phyloP scores from a whole-genome alignment of 805 yeast genomes.

The Cyberlindnera maritima region DNA sequence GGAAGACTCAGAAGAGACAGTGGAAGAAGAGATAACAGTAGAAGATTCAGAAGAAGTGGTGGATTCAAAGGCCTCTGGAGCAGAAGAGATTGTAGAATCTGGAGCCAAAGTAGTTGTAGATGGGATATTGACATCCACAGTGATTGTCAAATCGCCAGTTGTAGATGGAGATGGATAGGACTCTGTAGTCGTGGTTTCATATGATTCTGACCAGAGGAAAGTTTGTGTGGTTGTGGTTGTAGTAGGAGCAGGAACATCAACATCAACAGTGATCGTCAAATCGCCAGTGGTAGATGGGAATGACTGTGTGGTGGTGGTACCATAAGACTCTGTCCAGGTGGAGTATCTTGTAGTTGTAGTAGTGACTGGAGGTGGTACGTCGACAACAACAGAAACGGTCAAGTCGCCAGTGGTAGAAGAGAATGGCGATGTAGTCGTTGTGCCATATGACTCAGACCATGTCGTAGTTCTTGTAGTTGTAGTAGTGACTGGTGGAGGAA shows the following conservation, averaged over 20 bases:
- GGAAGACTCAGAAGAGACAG: neutral
- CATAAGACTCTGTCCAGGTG: neutral
- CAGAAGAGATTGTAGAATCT: conserved; percentile 2
- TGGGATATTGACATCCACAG: conserved; percentile 11
- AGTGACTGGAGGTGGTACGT: conserved; percentile 2
- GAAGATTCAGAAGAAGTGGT: too few species aligned
- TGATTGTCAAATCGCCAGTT: conserved; percentile 17
- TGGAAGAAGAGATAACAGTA: too few species aligned
- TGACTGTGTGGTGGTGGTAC: neutral
- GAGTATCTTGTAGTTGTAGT: neutral
- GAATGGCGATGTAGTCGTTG: neutral
- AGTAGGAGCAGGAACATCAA: conserved; percentile 9
- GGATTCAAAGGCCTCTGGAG: neutral
- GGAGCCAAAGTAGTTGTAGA: neutral
- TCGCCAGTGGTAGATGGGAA: conserved; percentile 18
- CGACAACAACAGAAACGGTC: conserved; percentile 14
- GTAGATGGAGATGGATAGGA: conserved; percentile 17
- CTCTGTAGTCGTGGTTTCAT: conserved; percentile 1
- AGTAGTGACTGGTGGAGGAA: conserved; percentile 3
- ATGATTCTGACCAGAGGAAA: neutral
- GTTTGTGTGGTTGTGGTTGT: conserved; percentile 5
- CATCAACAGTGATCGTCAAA: conserved; percentile 16
- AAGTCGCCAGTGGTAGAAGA: conserved; percentile 19
- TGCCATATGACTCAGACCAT: neutral
- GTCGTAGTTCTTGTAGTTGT: conserved; percentile 6